Base-by-base conservation (phyloP, 257 asterid genomes). In the Leptodermis oblonga region DNA sequence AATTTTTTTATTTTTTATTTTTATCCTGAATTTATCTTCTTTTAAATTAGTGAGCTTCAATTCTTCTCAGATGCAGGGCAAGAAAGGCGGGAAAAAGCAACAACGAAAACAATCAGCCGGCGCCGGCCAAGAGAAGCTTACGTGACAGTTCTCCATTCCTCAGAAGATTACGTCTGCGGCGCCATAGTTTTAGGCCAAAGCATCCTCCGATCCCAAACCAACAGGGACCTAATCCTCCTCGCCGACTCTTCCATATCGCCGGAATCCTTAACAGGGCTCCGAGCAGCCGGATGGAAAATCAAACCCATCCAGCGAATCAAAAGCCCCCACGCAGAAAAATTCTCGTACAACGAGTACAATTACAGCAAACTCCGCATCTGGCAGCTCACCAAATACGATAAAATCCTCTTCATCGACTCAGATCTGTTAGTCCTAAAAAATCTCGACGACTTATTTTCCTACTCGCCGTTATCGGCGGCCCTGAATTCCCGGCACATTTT, bases 281-380 rank as follows among this genome's bases (percentile, higher is more conserved):
- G 15, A 26, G 11, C 72, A 5, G 87, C 94, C 3, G 96, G 97
- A 0, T 92, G 96, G 97, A 86, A 80, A 41, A 76, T 85, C 76
- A 78, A 69, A 41, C 77, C 30, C 0, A 86, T 86, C 28, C 18
- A 73, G 30, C 79, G 95, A 4, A 84, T 92, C 34, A 79, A 85
- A 30, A 89, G 87, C 59, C 88, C 95, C 13, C 64, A 74, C 8
- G 79, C 95, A 0, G 18, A 45, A 20, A 78, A 69, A 31, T 45
- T 73, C 18, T 63, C 94, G 18, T 89, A 89, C 69, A 92, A 89
- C 43, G 89, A 87, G 55, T 89, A 89, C 86, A 92, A 92, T 56
- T 92, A 89, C 81, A 89, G 94, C 90, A 92, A 92, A 80, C 92
- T 92, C 22, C 64, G 90, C 0, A 80, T 89, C 4, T 92, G 95